Base-by-base conservation (phyloP, 192 early-diverging fungal genomes). In the Coemansia nantahalensis region DNA sequence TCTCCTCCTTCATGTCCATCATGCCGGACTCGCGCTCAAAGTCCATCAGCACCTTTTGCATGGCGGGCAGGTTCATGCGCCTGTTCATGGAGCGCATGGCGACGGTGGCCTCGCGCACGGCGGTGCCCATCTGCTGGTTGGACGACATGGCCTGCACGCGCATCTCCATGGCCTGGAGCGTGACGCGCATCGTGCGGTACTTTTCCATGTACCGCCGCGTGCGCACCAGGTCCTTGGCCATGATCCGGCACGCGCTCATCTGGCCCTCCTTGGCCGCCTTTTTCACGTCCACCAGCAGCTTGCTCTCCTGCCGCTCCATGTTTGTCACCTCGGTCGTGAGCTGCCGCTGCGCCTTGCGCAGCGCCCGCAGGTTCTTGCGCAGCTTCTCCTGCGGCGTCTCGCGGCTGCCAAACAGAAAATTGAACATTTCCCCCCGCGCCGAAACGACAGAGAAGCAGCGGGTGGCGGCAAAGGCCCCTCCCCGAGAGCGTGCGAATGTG, bases 1-100 rank as follows among this genome's bases (percentile, higher is more conserved):
- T 87, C 54, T 96, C 94, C 56, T 94, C 93, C 80, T 96, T 97
- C 92, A 99, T 96, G 63, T 99, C 92, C 94, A 99, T 94, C 62
- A 91, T 84, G 54, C 93, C 93, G 11, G 81, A 83, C 77, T 99
- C 92, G 65, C 81, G 82, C 60, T 96, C 92, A 79, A 97, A 99
- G 31, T 99, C 94, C 87, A 92, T 90, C 88, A 97, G 93, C 38
- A 99, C 96, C 54, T 90, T 88, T 37, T 90, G 86, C 32, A 99
- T 90, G 37, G 86, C 85, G 4, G 93, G 94, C 44, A 99, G 68
- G 78, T 99, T 97, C 80, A 97, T 89, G 39, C 84, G 77, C 53
- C 81, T 80, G 68, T 99, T 99, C 96, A 99, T 99, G 21, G 90
- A 83, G 21, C 82, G 79, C 93, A 99, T 95, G n/a, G 96, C 94